phyloP scores from a whole-genome alignment of 805 yeast species.

The Yarrowia sp. region DNA sequence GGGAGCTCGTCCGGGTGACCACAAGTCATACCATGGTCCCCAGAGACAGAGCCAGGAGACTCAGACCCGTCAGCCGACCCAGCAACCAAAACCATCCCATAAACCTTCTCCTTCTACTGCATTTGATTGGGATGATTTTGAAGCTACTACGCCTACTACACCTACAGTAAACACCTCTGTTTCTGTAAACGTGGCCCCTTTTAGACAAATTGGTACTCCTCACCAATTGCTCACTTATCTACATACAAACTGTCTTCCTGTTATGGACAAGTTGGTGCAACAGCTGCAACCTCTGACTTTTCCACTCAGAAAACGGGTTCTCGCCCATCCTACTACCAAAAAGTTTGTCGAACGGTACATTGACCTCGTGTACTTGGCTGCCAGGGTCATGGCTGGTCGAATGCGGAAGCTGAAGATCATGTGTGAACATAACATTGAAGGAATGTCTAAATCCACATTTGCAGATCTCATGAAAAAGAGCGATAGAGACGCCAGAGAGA shows the following conservation, averaged over 20 bases:
- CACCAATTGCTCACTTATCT: conserved; percentile 43
- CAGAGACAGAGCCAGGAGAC: background rate
- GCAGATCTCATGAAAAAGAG: conserved; percentile 37
- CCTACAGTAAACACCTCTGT: background rate
- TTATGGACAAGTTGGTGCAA: conserved; percentile 40
- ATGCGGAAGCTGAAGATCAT: conserved; percentile 40
- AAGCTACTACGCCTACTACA: background rate
- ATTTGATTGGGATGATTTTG: conserved; percentile 33
- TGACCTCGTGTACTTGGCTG: conserved; percentile 43
- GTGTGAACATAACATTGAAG: conserved; percentile 1
- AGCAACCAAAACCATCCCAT: background rate
- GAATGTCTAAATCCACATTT: background rate
- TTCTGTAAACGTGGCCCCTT: background rate
- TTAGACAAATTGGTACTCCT: conserved; percentile 46
- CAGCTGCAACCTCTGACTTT: conserved; percentile 43
- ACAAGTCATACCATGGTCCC: conserved; percentile 3
- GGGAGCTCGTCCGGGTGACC: conserved; percentile 39
- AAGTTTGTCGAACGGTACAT: conserved; percentile 42
- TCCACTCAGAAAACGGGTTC: conserved; percentile 42
- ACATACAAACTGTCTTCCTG: conserved; percentile 43
- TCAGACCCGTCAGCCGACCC: background rate
- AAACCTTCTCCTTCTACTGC: background rate
- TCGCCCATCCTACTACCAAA: conserved; percentile 43
- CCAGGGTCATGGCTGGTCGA: conserved; percentile 45
- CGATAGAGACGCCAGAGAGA: conserved; percentile 44